phyloP scores from a whole-genome alignment of 1,284 basidiomycete species.

The Puccinia sorghi region DNA sequence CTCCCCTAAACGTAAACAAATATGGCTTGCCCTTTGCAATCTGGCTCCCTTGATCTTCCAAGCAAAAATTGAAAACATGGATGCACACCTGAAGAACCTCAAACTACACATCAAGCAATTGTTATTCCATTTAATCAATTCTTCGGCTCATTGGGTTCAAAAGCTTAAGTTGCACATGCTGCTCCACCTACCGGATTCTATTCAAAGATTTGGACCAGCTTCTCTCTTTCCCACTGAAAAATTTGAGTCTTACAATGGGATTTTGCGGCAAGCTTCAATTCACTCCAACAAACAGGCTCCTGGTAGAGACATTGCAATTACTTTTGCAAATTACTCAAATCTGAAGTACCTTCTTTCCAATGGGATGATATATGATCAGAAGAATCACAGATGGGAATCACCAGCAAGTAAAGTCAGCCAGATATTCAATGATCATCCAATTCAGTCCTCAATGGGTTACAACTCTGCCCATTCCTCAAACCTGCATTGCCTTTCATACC shows the following conservation, averaged over 20 bases:
- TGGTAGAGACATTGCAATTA: background rate
- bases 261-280: background rate
- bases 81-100: background rate
- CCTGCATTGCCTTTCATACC: too few species aligned
- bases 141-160: slow-evolving; percentile 52
- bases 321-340: too few species aligned
- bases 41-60: slow-evolving; percentile 60
- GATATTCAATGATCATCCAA: too few species aligned
- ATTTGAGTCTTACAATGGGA: slow-evolving; percentile 9
- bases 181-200: slow-evolving; percentile 36
- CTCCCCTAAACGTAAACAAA: slow-evolving; percentile 51
- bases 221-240: slow-evolving; percentile 4
- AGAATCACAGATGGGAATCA: too few species aligned
- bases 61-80: slow-evolving; percentile 58
- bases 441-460: too few species aligned
- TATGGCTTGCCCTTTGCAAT: slow-evolving; percentile 58
- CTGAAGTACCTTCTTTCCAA: too few species aligned
- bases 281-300: slow-evolving; percentile 9
- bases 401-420: too few species aligned
- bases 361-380: too few species aligned
- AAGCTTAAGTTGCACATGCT: slow-evolving; percentile 13
- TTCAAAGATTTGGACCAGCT: slow-evolving; percentile 20
- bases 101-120: slow-evolving; percentile 57
- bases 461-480: too few species aligned
- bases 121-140: slow-evolving; percentile 55